A percentile compares a stretch with the other conserved stretches of the same genome.
These are phyloP conservation scores for Ceriops zippeliana DNA, from an alignment of 345 rosid species.

Conservation along the genomic window DNA sequence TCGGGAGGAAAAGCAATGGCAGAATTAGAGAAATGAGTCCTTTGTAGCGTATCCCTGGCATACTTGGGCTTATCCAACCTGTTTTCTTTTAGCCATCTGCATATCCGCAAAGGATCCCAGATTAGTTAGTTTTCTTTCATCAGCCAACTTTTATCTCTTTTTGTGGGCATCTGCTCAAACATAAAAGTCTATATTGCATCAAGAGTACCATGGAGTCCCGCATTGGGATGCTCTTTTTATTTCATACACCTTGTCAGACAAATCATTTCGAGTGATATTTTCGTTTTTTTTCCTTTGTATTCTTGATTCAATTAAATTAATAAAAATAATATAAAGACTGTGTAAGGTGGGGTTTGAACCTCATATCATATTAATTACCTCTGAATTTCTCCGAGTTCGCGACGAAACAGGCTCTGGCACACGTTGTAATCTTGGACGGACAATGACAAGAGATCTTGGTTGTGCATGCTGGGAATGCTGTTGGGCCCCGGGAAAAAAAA, in stretches of 20 bases:
- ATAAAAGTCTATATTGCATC: too few relatives aligned
- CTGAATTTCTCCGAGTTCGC: slow-evolving; percentile 6
- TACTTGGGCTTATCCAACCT: slow-evolving; percentile 11
- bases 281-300: too few relatives aligned
- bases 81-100: slow-evolving; percentile 19
- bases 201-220: too few relatives aligned
- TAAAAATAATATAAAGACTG: too few relatives aligned
- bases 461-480: background rate
- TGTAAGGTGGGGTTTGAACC: background rate
- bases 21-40: slow-evolving; percentile 10
- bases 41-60: slow-evolving; percentile 15
- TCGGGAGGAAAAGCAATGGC: slow-evolving; percentile 4
- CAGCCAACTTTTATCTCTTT: background rate
- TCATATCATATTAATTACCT: background rate
- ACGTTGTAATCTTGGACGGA: slow-evolving; percentile 16
- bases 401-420: slow-evolving; percentile 8
- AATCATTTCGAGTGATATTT: too few relatives aligned
- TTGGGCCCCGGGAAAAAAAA: too few relatives aligned
- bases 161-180: background rate
- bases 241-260: too few relatives aligned
- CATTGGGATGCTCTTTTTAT: too few relatives aligned
- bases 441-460: slow-evolving; percentile 5
- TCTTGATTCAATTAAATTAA: too few relatives aligned
- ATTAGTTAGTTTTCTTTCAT: background rate
- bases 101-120: too few relatives aligned